Conservation (phyloP, 192 early-diverging fungal genomes). For the Backusella circina region DNA sequence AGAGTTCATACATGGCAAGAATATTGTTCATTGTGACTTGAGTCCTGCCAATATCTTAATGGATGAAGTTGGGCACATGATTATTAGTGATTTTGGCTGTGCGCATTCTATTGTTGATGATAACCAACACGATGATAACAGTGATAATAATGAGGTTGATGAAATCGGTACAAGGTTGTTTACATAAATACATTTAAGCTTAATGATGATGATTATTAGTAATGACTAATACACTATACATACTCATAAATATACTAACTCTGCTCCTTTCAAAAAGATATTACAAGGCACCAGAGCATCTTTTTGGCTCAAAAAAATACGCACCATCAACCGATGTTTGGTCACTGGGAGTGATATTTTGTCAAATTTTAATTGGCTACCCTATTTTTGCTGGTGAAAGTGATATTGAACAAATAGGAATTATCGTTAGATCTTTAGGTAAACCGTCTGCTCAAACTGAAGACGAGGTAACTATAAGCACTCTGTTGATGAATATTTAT, state of each 20-base stretch:
- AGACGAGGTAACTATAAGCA: background rate
- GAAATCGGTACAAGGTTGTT: conserved; percentile 17
- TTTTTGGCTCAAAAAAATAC: conserved; percentile 9
- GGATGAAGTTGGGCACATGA: background rate
- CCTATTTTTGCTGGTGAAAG: conserved; percentile 13
- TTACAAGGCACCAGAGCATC: conserved; percentile 18
- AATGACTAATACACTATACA: background rate
- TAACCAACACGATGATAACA: background rate
- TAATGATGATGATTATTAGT: background rate
- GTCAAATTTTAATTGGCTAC: background rate
- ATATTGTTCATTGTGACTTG: conserved; percentile 13
- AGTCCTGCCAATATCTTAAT: conserved; percentile 13
- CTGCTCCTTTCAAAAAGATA: background rate
- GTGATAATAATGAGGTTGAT: background rate
- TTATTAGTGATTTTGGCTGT: conserved; percentile 18
- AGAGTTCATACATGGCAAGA: background rate
- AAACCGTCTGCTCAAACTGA: background rate
- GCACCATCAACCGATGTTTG: conserved; percentile 9
- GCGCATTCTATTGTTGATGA: background rate
- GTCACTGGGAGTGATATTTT: conserved; percentile 8
- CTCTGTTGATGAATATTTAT: background rate
- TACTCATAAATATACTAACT: background rate
- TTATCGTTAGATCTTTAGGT: background rate
- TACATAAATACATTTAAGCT: background rate
- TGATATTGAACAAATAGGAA: conserved; percentile 18